These are phyloP conservation scores for Chlorencoelia australis DNA, from an alignment of 2,329 filamentous ascomycete species.

Conservation along the genomic window DNA sequence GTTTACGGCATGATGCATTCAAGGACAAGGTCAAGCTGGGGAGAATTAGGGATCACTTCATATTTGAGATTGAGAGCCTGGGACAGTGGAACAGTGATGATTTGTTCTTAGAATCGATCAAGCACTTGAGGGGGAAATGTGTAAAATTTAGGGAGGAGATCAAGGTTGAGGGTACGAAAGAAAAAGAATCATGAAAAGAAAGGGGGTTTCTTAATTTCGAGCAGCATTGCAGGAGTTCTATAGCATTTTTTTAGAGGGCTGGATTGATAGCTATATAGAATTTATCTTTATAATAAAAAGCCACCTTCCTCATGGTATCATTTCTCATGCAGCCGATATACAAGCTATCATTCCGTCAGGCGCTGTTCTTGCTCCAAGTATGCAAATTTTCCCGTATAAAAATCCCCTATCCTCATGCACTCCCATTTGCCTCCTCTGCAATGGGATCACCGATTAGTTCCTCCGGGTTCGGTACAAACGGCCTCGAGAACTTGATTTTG, in stretches of 20 bases:
- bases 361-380: too few species aligned
- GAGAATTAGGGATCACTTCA: constrained; percentile 87
- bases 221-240: constrained; percentile 27
- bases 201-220: constrained; percentile 5
- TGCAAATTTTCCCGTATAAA: too few species aligned
- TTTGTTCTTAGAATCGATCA: constrained; percentile 83
- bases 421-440: too few species aligned
- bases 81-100: constrained; percentile 93
- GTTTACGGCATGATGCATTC: constrained; percentile 84
- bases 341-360: too few species aligned
- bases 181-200: constrained; percentile 1
- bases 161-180: not conserved
- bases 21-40: constrained; percentile 92
- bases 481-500: constrained; percentile 21
- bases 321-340: too few species aligned
- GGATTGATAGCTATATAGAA: constrained; percentile 12
- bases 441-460: too few species aligned
- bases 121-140: constrained; percentile 75
- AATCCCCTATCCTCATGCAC: too few species aligned
- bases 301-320: constrained; percentile 9
- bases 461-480: too few species aligned
- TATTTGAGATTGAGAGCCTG: constrained; percentile 89
- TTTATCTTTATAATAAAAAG: constrained; percentile 8
- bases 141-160: constrained; percentile 45
- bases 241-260: too few species aligned